phyloP scores from a whole-genome alignment of 805 yeast genomes.

The Hanseniaspora guilliermondii region DNA sequence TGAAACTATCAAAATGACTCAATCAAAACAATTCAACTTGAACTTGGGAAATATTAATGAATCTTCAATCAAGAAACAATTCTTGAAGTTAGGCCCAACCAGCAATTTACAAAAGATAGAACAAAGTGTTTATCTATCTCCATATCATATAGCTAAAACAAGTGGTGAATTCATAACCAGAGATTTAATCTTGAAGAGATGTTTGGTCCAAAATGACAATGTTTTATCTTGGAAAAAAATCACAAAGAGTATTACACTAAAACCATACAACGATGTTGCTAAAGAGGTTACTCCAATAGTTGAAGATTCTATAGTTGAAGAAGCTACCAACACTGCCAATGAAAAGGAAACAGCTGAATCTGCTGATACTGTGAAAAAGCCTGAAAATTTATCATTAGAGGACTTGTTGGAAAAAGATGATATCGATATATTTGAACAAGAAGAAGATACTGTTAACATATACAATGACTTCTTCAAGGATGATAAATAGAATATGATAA shows the following conservation, averaged over 20 bases:
- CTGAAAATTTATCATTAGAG: background rate
- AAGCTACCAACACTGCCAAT: no score
- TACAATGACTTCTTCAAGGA: background rate
- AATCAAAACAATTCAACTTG: background rate
- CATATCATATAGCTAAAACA: background rate
- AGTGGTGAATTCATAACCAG: background rate
- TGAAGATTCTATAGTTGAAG: background rate
- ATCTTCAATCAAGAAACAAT: background rate
- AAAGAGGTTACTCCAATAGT: background rate
- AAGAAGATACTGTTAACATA: background rate
- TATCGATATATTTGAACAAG: background rate
- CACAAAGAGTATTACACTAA: background rate
- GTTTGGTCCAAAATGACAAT: background rate
- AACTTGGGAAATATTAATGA: background rate
- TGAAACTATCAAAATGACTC: conserved; percentile 32
- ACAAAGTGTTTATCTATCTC: background rate
- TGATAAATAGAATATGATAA: background rate
- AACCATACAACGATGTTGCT: background rate
- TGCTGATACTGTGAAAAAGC: background rate
- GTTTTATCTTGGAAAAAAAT: background rate
- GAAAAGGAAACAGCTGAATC: background rate
- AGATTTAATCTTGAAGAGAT: background rate
- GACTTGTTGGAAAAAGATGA: background rate
- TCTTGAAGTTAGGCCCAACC: background rate
- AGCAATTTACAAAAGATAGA: background rate